Evolutionary conservation across 768 basidiomycete species (phyloP), one percentile per base, ranked within the genome.

Genomic region (Psilocybe azurescens): DNA sequence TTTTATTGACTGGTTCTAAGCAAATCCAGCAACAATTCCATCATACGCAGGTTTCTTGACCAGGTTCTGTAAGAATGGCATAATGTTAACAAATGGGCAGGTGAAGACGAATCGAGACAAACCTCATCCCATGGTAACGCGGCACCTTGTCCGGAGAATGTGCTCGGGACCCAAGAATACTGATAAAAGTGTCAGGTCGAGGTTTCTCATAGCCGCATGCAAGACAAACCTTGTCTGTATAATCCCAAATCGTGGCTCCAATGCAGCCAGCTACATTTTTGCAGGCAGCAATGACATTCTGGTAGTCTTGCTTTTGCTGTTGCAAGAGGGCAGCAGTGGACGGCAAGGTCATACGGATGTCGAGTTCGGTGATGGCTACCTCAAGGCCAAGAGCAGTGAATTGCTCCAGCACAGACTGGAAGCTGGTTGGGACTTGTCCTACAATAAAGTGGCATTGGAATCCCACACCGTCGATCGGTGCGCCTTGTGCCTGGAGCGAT

Each of bases 311-410:
- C 67, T 81, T 75, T 68, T 89, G 87, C 68, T 88, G 85, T 32
- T 73, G 76, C 33, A 85, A 76, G 36, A 81, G 74, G 1, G 80
- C 81, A 7, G 71, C 64, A 2, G 85, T 86, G 11, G 75, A 79
- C 13, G 87, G 87, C 10, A 84, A 74, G 7, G 78, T 78, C 78
- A 88, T 86, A 53, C 88, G 79, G 66, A 86, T 86, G 68, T 90
- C 88, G 52, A 90, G 80, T 69, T 89, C 89, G 2, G 89, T 90
- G 65, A 89, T 83, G 9, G 87, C 88, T 28, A 89, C 84, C 65
- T 89, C 88, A 47, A 90, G 75, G 3, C 89, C 87, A 29, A 89
- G 81, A 10, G 81, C 81, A 11, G 83, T 80, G 69, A 89, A 83
- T 53, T 80, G 76, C 62, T 81, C 69, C 58, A 88, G 73, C 61